Evolutionary conservation across 148 eudicot genomes (phyloP), one percentile per base, ranked within the genome.

Genomic region (Gaultheria prostrata): DNA sequence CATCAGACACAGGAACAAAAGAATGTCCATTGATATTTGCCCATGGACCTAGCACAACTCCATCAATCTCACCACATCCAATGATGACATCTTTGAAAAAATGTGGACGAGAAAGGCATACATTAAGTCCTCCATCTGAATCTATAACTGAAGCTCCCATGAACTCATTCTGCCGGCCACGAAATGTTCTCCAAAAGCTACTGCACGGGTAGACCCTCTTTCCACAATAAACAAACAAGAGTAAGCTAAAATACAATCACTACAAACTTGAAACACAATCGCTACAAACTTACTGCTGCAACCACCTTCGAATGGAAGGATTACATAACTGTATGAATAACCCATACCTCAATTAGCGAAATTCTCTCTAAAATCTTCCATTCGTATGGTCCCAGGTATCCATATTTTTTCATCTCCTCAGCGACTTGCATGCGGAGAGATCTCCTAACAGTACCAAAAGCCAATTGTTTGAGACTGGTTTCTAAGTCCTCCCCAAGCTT

Each of bases 401-500:
- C 95, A 85, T 87, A 87, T 84, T 84, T 91, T 89, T 88, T 90
- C 92, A 90, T 89, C 88, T 88, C 98, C 82, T 89, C 94, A 76
- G 93, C 84, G 80, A 96, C 86, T 88, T 91, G 94, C 84, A 73
- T 84, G 56, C 99, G 94, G 67, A 96, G 94, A 80, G 93, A 86
- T 88, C 94, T 89, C 89, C 93, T 89, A 65, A 96, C 91, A 77
- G 99, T 90, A 77, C 99, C 99, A 87, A 93, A 96, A 77, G 90
- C 88, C 86, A 96, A 88, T 87, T 94, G 93, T 90, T 88, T 94
- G 84, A 96, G 93, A 86, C 93, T 88, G 82, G 88, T 87, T 89
- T 96, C 98, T 76, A 94, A 82, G 84, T 96, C 97, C 87, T 96
- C 99, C 79, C 99, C 99, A 84, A 96, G 99, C 90, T 93, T 96